Evolutionary conservation across 78 protist species (phyloP), one percentile per base, ranked within the genome.

Genomic region (Dictyostelium firmibasis): DNA sequence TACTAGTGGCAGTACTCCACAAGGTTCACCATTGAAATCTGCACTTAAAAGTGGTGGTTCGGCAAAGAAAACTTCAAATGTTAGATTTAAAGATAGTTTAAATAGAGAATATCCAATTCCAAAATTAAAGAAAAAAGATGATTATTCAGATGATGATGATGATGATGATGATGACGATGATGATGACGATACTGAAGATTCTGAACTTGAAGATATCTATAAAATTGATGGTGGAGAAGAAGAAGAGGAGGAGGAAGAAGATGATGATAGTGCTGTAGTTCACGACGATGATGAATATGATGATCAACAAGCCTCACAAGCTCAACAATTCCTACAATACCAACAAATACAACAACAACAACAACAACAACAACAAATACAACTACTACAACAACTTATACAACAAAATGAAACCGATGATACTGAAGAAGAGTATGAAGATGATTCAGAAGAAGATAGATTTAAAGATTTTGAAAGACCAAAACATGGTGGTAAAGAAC

Each of bases 101-200:
- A 82, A 82, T 82, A 23, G 23, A 25, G 70, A 82, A 20, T 82
- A 82, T 82, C 53, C 86, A 57, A 82, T 82, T 33, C 86, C 86
- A 57, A 31, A 70, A n/a, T 38, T 38, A 31, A 35, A 81, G 16
- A 13, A 16, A 27, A 67, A 79, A 4, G 84, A 79, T 14, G 86
- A 82, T 0, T n/a, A n/a, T n/a, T n/a, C n/a, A n/a, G 86, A 82
- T 8, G 50, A 57, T 6, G 50, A 79, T 43, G 35, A 47, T 1
- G 41, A 29, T 13, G 13, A 79, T 0, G 84, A 79, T 9, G 84
- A 79, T 27, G 62, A 79, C 1, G 83, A 79, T 1, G 85, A 82
- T 9, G 86, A 82, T 27, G 75, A 57, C 20, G 86, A 82, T 2
- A 2, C 20, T 9, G 75, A 82, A 25, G 36, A 38, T 33, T 20